These are phyloP conservation scores for Alternaria alternata DNA, from an alignment of 2,329 filamentous ascomycete genomes.

Conservation along the genomic window DNA sequence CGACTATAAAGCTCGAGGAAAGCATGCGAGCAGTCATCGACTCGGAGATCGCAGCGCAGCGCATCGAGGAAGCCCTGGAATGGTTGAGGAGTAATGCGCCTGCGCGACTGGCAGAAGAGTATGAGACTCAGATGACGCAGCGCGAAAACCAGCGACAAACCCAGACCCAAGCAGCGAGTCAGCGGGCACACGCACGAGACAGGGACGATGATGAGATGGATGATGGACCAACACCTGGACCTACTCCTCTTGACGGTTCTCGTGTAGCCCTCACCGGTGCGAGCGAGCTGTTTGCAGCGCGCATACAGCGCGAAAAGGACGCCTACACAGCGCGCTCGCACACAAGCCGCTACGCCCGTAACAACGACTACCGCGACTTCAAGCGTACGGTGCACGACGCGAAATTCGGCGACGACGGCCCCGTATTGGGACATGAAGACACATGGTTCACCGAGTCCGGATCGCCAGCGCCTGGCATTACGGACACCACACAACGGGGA, in stretches of 20 bases:
- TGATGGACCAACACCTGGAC: slow-evolving; percentile 49
- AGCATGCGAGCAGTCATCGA: slow-evolving; percentile 67
- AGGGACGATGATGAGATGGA: slow-evolving; percentile 42
- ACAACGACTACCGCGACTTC: slow-evolving; percentile 69
- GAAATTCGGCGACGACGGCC: slow-evolving; percentile 62
- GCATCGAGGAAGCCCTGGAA: slow-evolving; percentile 55
- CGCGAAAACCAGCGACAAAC: slow-evolving; percentile 45
- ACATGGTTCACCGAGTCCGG: slow-evolving; percentile 69
- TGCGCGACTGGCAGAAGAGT: slow-evolving; percentile 38
- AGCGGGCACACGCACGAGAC: slow-evolving; percentile 24
- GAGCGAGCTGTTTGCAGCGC: slow-evolving; percentile 48
- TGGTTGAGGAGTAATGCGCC: slow-evolving; percentile 52
- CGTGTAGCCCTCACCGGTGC: slow-evolving; percentile 45
- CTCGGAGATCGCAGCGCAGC: slow-evolving; percentile 57
- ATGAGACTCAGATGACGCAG: slow-evolving; percentile 48
- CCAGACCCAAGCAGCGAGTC: slow-evolving; percentile 34
- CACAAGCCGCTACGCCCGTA: slow-evolving; percentile 61
- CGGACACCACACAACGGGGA: slow-evolving; percentile 41
- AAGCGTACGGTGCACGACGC: slow-evolving; percentile 69
- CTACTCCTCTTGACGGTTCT: slow-evolving; percentile 47
- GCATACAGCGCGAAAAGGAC: slow-evolving; percentile 53
- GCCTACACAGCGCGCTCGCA: slow-evolving; percentile 53
- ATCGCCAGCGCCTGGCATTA: slow-evolving; percentile 53
- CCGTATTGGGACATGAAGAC: slow-evolving; percentile 62
- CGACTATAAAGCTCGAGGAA: slow-evolving; percentile 66